These are phyloP conservation scores for Herpetomonas muscarum DNA, from an alignment of 208 protist genomes.

Conservation along the genomic window DNA sequence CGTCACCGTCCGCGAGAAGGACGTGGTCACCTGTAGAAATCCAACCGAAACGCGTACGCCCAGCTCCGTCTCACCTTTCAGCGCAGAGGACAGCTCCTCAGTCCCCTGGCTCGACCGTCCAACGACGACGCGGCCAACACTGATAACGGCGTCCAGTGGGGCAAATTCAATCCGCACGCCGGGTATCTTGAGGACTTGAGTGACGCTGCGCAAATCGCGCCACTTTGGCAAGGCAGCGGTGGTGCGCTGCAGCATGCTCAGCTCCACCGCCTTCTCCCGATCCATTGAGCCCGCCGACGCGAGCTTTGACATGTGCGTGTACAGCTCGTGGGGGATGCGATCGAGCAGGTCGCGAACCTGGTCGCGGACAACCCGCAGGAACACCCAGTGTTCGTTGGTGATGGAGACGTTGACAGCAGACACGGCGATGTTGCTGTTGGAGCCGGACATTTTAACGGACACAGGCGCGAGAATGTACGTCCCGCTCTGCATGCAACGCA, in stretches of 20 bases:
- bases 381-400: neutral
- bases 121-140: too few relatives aligned
- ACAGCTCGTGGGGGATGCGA: neutral
- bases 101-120: too few relatives aligned
- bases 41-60: too few relatives aligned
- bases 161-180: too few relatives aligned
- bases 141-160: too few relatives aligned
- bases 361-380: neutral
- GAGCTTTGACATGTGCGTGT: neutral
- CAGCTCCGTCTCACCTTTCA: too few relatives aligned
- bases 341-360: neutral
- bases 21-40: too few relatives aligned
- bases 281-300: neutral
- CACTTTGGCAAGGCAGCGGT: constrained; percentile 3
- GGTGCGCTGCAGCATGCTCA: constrained; percentile 6
- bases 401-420: neutral
- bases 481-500: constrained; percentile 14
- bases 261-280: neutral
- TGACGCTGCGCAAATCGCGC: too few relatives aligned
- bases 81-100: too few relatives aligned
- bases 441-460: constrained; percentile 13
- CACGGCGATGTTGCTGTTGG: constrained; percentile 7
- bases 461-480: constrained; percentile 13
- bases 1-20: too few relatives aligned
- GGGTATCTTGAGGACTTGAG: too few relatives aligned